Evolutionary conservation across 2,329 filamentous ascomycete genomes (phyloP).

Genomic region (Claviceps citrina): DNA sequence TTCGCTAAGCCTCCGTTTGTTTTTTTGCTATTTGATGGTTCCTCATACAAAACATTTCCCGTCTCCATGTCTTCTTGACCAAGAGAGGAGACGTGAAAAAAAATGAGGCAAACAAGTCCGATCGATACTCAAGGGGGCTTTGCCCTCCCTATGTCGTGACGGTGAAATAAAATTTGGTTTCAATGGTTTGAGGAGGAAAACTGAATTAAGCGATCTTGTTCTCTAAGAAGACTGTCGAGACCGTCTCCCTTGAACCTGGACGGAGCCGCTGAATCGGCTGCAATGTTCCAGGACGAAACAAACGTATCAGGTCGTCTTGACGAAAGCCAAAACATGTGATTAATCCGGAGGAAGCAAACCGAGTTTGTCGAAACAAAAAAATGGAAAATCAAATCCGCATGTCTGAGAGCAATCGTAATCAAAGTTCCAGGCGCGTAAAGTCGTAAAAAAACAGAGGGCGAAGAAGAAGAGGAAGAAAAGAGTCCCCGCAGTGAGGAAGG

Average conservation of each 20-base stretch:
- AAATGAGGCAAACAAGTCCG: not conserved
- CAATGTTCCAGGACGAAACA: not conserved
- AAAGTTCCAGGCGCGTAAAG: slow-evolving; percentile 22
- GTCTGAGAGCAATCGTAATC: slow-evolving; percentile 19
- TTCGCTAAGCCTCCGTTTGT: too few relatives aligned
- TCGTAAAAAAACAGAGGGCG: slow-evolving; percentile 18
- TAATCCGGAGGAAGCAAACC: too few relatives aligned
- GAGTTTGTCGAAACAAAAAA: slow-evolving; percentile 2
- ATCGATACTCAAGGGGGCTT: slow-evolving; percentile 1
- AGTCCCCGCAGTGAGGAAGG: slow-evolving; percentile 5
- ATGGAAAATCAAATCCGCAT: slow-evolving; percentile 7
- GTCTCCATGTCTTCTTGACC: slow-evolving; percentile 1
- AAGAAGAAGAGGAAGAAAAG: slow-evolving; percentile 13
- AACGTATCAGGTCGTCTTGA: not conserved
- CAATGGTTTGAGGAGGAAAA: slow-evolving; percentile 22
- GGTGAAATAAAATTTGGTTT: slow-evolving; percentile 15
- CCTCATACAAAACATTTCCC: not conserved
- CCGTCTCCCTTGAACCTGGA: not conserved
- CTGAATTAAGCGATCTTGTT: too few relatives aligned
- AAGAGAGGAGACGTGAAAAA: not conserved
- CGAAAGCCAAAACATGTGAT: slow-evolving; percentile 1
- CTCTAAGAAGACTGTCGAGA: too few relatives aligned
- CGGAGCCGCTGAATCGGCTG: not conserved
- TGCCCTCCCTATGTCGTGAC: slow-evolving; percentile 15
- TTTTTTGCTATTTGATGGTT: too few relatives aligned